phyloP scores from a whole-genome alignment of 768 basidiomycete genomes.

The Phylloporus sp. region DNA sequence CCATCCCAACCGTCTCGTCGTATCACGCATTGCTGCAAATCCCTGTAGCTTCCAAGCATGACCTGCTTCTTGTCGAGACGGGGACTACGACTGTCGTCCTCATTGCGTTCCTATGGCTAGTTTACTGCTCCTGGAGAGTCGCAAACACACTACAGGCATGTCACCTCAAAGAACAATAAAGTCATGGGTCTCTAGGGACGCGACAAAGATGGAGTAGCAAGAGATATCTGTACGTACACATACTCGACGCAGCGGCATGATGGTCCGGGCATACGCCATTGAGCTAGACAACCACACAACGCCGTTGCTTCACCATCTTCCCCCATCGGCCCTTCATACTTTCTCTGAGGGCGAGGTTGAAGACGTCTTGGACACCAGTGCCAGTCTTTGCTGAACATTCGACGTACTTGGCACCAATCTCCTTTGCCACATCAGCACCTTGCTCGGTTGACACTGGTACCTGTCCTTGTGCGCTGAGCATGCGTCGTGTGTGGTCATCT shows the following conservation, averaged over 20 bases:
- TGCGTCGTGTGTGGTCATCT: conserved; percentile 81
- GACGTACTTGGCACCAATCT: conserved; percentile 90
- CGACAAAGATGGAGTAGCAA: conserved; percentile 20
- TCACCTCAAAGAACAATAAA: conserved; percentile 26
- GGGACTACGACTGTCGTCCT: conserved; percentile 34
- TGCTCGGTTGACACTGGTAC: conserved; percentile 78
- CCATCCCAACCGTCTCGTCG: conserved; percentile 7
- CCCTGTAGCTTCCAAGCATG: conserved; percentile 33
- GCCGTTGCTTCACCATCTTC: conserved; percentile 62
- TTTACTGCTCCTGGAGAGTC: conserved; percentile 23
- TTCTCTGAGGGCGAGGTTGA: conserved; percentile 83
- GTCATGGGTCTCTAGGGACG: conserved; percentile 5
- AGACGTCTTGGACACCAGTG: conserved; percentile 86
- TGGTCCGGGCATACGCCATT: conserved; percentile 9
- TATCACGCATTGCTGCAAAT: conserved; percentile 17
- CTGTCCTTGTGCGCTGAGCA: conserved; percentile 88
- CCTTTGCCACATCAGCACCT: conserved; percentile 79
- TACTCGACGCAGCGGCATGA: conserved; percentile 12
- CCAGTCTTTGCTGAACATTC: conserved; percentile 97
- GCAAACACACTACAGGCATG: conserved; percentile 17
- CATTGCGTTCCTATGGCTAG: conserved; percentile 33
- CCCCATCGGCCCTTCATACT: conserved; percentile 80
- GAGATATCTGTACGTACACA: conserved; percentile 31
- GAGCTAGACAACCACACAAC: conserved; percentile 58
- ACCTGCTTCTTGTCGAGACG: conserved; percentile 33